phyloP scores from a whole-genome alignment of 2,329 filamentous ascomycete species.

The Colletotrichum spinosum region DNA sequence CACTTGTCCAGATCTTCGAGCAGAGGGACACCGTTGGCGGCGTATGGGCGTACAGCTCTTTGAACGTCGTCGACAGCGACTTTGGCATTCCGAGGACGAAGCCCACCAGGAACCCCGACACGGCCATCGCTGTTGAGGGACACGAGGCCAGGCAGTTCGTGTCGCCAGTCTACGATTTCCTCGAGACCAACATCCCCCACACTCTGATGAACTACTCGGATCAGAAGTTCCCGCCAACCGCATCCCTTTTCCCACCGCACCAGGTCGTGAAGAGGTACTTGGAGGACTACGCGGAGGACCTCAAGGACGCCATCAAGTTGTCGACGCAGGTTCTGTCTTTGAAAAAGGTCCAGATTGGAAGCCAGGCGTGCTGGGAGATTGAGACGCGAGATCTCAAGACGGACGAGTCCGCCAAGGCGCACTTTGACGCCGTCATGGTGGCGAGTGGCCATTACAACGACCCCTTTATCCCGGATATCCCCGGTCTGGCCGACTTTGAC shows the following conservation, averaged over 20 bases:
- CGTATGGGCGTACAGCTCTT: constrained; percentile 75
- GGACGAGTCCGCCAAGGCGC: constrained; percentile 38
- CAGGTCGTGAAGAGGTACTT: constrained; percentile 74
- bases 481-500: constrained; percentile 66
- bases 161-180: constrained; percentile 74
- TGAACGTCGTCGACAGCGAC: constrained; percentile 38
- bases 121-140: constrained; percentile 50
- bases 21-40: constrained; percentile 75
- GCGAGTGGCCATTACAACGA: constrained; percentile 73
- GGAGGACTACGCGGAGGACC: constrained; percentile 69
- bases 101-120: constrained; percentile 52
- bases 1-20: constrained; percentile 76
- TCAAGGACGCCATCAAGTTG: constrained; percentile 69
- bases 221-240: constrained; percentile 65
- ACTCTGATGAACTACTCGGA: constrained; percentile 78
- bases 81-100: constrained; percentile 43
- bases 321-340: constrained; percentile 69
- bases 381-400: constrained; percentile 45
- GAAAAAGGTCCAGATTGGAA: constrained; percentile 41
- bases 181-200: constrained; percentile 83
- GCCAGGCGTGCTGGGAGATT: constrained; percentile 61
- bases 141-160: constrained; percentile 62
- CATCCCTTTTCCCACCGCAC: constrained; percentile 76
- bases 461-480: constrained; percentile 67
- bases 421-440: constrained; percentile 72